Evolutionary conservation across 148 eudicot species (phyloP).

Genomic region (Polygonum aviculare): DNA sequence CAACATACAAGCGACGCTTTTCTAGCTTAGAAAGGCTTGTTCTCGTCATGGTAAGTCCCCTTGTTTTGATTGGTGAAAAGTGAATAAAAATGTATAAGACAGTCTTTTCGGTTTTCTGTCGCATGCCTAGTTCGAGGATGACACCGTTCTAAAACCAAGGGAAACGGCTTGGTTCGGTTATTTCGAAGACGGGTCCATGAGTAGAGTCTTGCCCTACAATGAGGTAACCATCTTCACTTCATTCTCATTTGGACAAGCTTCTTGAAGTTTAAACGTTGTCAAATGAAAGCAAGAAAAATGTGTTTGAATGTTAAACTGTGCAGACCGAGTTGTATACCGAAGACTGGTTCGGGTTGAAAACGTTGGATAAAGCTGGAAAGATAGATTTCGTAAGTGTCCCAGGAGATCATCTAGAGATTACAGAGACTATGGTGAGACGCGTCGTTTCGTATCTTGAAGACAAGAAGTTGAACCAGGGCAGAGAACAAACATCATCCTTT

Average conservation of each 20-base stretch:
- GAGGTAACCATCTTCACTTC: constrained; percentile 25
- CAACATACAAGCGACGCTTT: constrained; percentile 42
- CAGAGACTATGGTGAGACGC: constrained; percentile 17
- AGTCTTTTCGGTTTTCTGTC: neutral
- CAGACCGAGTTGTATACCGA: constrained; percentile 48
- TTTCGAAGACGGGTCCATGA: constrained; percentile 35
- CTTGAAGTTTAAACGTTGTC: neutral
- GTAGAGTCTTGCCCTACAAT: constrained; percentile 32
- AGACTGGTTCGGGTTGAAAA: constrained; percentile 58
- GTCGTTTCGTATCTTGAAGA: constrained; percentile 25
- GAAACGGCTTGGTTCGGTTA: constrained; percentile 58
- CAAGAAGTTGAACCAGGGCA: neutral
- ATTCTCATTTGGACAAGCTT: neutral
- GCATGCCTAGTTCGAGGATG: constrained; percentile 33
- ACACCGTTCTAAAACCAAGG: constrained; percentile 42
- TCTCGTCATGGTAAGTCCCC: constrained; percentile 35
- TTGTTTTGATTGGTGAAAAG: too few species aligned
- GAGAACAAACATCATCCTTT: neutral
- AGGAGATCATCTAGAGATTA: constrained; percentile 33
- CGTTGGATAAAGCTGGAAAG: constrained; percentile 44
- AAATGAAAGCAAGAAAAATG: neutral
- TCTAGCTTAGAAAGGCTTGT: constrained; percentile 38
- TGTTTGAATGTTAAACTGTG: neutral
- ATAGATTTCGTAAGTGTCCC: constrained; percentile 30
- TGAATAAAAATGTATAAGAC: neutral